Conservation (phyloP, 495 filamentous ascomycete species). For the Neurospora sp. region DNA sequence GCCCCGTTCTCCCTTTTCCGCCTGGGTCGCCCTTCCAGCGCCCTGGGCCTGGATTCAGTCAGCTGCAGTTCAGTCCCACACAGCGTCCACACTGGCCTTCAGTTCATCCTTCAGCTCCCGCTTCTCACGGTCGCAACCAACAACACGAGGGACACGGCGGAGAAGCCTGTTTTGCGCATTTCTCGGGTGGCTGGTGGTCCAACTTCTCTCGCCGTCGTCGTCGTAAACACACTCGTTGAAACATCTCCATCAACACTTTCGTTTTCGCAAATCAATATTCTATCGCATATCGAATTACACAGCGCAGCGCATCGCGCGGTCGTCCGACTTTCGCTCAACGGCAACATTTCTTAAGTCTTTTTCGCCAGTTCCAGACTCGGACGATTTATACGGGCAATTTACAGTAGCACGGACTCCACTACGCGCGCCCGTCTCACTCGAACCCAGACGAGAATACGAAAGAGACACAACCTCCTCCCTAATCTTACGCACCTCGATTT, state of each 20-base stretch:
- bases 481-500: background rate
- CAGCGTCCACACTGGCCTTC: background rate
- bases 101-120: background rate
- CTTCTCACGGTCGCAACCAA: background rate
- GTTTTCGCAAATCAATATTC: background rate
- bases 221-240: constrained; percentile 1
- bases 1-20: background rate
- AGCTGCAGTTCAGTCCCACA: background rate
- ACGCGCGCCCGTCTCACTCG: background rate
- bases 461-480: background rate
- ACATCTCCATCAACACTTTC: background rate
- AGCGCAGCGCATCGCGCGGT: background rate
- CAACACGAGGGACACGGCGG: background rate
- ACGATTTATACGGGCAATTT: background rate
- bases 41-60: background rate
- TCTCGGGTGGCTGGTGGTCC: background rate
- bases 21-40: background rate
- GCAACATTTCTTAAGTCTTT: background rate
- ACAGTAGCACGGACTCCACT: background rate
- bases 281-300: background rate
- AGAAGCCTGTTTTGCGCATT: background rate
- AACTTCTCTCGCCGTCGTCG: background rate
- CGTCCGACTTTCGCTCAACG: constrained; percentile 1
- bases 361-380: background rate
- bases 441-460: background rate